phyloP scores from a whole-genome alignment of 305 asterid genomes.

The Fraxinus xanthoxyloides region DNA sequence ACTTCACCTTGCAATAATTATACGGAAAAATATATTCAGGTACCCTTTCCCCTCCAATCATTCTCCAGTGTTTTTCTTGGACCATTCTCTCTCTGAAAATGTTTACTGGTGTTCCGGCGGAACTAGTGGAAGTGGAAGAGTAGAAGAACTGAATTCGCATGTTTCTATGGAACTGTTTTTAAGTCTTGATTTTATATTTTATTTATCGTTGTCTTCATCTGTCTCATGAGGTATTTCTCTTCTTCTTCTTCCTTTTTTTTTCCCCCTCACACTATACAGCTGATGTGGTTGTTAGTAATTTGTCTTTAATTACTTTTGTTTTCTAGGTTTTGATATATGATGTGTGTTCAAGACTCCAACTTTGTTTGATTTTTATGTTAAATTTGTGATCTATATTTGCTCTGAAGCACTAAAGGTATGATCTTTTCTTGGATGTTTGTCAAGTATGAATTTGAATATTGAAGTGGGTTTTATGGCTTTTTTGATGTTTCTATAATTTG shows the following conservation, averaged over 20 bases:
- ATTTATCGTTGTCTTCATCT: conserved; percentile 27
- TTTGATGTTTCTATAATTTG: conserved; percentile 18
- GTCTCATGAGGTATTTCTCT: conserved; percentile 43
- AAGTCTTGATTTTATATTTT: not conserved
- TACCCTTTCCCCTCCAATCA: conserved; percentile 56
- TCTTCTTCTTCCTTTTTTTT: conserved; percentile 1
- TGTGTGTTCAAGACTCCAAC: conserved; percentile 20
- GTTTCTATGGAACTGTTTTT: conserved; percentile 61
- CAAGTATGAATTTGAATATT: conserved; percentile 1
- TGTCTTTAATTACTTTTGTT: conserved; percentile 2
- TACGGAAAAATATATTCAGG: not conserved
- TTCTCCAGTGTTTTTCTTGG: conserved; percentile 49
- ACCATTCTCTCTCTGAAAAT: conserved; percentile 21
- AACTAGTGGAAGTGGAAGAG: conserved; percentile 79
- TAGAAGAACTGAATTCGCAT: conserved; percentile 74
- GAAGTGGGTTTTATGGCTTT: conserved; percentile 19
- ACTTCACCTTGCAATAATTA: not conserved
- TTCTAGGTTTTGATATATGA: conserved; percentile 21
- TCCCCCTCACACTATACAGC: conserved; percentile 7
- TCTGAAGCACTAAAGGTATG: conserved; percentile 28
- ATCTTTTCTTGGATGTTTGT: conserved; percentile 32
- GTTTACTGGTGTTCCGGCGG: conserved; percentile 58
- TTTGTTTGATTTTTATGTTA: conserved; percentile 14
- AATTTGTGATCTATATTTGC: conserved; percentile 27
- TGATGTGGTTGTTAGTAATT: conserved; percentile 29